Base-by-base conservation (phyloP, 1,139 yeast genomes). In the Kurtzmaniella quercitrusa region DNA sequence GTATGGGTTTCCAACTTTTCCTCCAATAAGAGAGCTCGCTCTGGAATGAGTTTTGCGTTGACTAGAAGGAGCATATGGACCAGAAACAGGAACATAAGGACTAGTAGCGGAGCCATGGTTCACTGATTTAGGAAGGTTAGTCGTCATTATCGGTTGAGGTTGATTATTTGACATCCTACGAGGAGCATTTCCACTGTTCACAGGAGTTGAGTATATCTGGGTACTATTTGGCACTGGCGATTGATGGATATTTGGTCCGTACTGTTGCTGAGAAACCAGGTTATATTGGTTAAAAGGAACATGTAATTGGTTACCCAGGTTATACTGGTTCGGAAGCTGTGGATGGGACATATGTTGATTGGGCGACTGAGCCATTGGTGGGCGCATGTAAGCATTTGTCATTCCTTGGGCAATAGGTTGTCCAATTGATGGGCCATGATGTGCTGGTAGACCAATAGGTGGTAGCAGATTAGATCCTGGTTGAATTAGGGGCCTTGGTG, bases 71-170 rank as follows among this genome's bases (percentile, higher is more conserved):
- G 73, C 77, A 48, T 73, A 73, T 1, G 77, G 77, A 2, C 78
- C 78, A 3, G 71, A 65, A 43, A 65, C 65, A 1, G 78, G 78
- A 18, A 73, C 73, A 50, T 73, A 73, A 1, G 77, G 76, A 48
- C 75, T 70, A 2, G 63, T 53, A 1, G 61, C 56, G 10, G 63
- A 54, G 41, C 54, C 55, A 3, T 53, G 41, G 10, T 53, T 54
- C 19, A 43, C 50, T 11, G 48, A 43, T 37, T 53, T 55, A 2
- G 52, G 46, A 11, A 61, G 49, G 46, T 52, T 57, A 3, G 67
- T 61, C 40, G 59, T 58, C 11, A 59, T 42, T n/a, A 27, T 6
- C 14, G 31, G 31, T 27, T 27, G 31, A 8, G 47, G 25, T 40
- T 51, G 38, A 10, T 42, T 41, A 23, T 43, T 44, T 1, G 47